Base-by-base conservation (phyloP, 164 flowering plant genomes). In the Tetrastigma voinierianum region DNA sequence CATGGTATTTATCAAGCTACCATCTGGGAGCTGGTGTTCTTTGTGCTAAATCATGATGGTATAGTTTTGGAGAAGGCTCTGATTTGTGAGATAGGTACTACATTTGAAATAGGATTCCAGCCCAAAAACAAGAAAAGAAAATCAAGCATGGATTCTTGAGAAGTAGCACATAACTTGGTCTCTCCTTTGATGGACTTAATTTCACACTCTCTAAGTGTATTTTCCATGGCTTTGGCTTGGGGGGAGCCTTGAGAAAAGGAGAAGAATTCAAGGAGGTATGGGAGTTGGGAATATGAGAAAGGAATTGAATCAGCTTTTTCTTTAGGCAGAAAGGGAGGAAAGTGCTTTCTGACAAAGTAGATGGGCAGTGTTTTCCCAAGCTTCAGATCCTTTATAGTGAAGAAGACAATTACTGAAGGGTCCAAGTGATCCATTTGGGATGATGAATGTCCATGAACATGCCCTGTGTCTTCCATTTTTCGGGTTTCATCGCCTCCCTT, bases 111-210 rank as follows among this genome's bases (percentile, higher is more conserved):
- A 17, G 1, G 64, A 7, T 4, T 70, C 59, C 51, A 19, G 18
- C 7, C 86, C 80, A 5, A 86, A 57, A n/a, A 65, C 54, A 10
- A 3, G 66, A 0, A 59, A 43, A n/a, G n/a, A 9, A 72, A 80
- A 62, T 80, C 85, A 47, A 83, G 79, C 86, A 86, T 67, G 51
- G 90, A 82, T 59, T 77, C 82, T 13, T 75, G 25, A n/a, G 88
- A 84, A 13, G 88, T 82, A 13, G 83, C 72, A 46, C 88, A 84
- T n/a, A 64, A 46, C 43, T 80, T 80, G 67, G 67, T 71, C 69
- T 84, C 86, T 21, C 82, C 83, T 23, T 54, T 19, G 43, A 84
- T 62, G 59, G 84, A 74, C 13, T 55, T 24, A 11, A 9, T 17
- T 62, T 77, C 83, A 57, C 88, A 84, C 0, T 59, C 52, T 2